These are phyloP conservation scores for Fusarium hostae DNA, from an alignment of 2,329 filamentous ascomycete species.

Conservation along the genomic window DNA sequence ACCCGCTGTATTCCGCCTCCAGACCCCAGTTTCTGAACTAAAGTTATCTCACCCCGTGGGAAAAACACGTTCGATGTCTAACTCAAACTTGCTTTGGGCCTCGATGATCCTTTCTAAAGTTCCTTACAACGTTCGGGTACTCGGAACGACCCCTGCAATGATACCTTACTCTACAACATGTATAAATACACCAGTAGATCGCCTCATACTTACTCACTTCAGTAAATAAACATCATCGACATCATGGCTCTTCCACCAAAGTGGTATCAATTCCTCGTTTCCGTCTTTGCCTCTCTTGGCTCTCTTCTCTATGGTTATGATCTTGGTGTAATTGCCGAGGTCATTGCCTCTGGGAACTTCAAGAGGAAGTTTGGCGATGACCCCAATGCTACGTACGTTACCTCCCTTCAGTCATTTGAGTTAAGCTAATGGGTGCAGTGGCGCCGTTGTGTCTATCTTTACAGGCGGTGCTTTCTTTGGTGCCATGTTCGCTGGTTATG, in stretches of 20 bases:
- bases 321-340: slow-evolving; percentile 28
- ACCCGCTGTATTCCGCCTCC: slow-evolving; percentile 8
- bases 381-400: slow-evolving; percentile 15
- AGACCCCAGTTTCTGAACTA: slow-evolving; percentile 12
- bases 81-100: background rate
- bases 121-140: slow-evolving; percentile 1
- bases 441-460: slow-evolving; percentile 72
- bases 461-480: slow-evolving; percentile 79
- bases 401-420: background rate
- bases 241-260: slow-evolving; percentile 57
- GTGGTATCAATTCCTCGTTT: slow-evolving; percentile 61
- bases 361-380: slow-evolving; percentile 20
- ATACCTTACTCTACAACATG: background rate
- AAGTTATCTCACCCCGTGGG: slow-evolving; percentile 5
- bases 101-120: background rate
- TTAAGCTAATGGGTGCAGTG: background rate
- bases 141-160: slow-evolving; percentile 9
- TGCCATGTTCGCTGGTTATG: slow-evolving; percentile 70
- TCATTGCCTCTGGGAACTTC: slow-evolving; percentile 22
- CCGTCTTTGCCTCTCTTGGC: slow-evolving; percentile 31
- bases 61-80: background rate
- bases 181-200: slow-evolving; percentile 15
- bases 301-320: slow-evolving; percentile 27
- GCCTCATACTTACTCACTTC: background rate
- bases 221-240: background rate